Base-by-base conservation (phyloP, 2,329 filamentous ascomycete species). In the Paecilomyces variotii region DNA sequence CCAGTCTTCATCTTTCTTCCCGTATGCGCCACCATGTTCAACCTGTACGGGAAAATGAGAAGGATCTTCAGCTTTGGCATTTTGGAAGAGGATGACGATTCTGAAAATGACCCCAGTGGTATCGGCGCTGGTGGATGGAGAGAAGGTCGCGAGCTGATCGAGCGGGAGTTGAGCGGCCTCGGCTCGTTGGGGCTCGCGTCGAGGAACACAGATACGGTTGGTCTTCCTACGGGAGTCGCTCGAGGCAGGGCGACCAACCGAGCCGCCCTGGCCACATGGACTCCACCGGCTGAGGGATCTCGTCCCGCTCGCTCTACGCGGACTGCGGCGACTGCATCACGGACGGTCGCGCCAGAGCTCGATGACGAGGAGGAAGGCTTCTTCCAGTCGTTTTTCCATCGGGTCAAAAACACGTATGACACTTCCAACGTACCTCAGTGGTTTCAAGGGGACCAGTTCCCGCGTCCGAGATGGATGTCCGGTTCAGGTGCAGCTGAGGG, bases 361-460 rank as follows among this genome's bases (percentile, higher is more conserved):
- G 81, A 82, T n/a, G 80, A 84, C 1, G 87, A 89, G 32, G 86
- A 91, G 12, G 89, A 91, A 57, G 90, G 87, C 63, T 90, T 96
- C 72, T 91, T 97, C 68, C 84, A 89, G 64, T 87, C 88, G 34
- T 85, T 97, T 61, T 86, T 89, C 0, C 89, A 95, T 69, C 83
- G 93, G 35, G 87, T 99, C 66, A 89, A 87, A 74, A 99, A 99
- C 69, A 97, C 94, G 0, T 85, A 97, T 56, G 93, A 97, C 61
- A 88, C 86, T 0, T 82, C 91, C 1, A 88, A 91, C 56, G 82
- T 87, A 30, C 93, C 94, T 0, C 86, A 86, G 63, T 97, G 92
- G 91, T 78, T 96, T 62, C 83, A 86, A 65, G 87, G 89, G 27
- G 79, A 90, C 28, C 83, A 85, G 7, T 84, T 92, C 73, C 90